Percentiles rank a stretch among this genome's conserved stretches.
phyloP scores from a whole-genome alignment of 805 yeast species.

The Cyberlindnera maritima region DNA sequence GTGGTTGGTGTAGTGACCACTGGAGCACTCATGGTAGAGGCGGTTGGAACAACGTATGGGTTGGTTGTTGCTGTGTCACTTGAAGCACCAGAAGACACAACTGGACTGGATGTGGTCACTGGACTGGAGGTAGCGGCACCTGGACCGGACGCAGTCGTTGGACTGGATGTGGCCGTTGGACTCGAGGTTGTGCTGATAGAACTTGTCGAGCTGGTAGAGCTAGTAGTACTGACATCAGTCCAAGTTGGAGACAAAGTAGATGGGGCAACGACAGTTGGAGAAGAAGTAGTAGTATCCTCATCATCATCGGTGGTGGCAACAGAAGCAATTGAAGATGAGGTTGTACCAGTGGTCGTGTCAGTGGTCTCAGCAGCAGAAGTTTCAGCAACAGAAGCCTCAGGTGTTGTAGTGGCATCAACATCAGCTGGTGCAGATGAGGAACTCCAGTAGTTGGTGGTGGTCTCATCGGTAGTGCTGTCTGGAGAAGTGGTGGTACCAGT shows the following conservation, averaged over 20 bases:
- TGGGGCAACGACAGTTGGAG: conserved; percentile 3
- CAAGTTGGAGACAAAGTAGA: conserved; percentile 5
- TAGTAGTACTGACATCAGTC: neutral
- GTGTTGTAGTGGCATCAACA: conserved; percentile 2
- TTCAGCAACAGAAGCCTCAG: neutral
- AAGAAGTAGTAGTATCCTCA: conserved; percentile 1
- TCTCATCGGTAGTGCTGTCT: neutral
- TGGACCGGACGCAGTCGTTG: no score
- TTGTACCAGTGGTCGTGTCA: conserved; percentile 1
- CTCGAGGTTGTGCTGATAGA: no score
- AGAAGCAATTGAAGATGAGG: neutral
- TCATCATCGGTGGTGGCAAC: conserved; percentile 4
- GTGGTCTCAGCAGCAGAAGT: neutral
- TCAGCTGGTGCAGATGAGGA: neutral
- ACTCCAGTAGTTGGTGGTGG: neutral
- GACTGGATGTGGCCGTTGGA: no score
- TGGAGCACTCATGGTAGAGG: conserved; percentile 10
- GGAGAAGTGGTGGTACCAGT: neutral
- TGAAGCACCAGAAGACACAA: neutral
- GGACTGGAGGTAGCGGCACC: no score
- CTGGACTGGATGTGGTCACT: neutral
- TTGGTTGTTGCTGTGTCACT: conserved; percentile 7
- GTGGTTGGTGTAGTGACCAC: conserved; percentile 1
- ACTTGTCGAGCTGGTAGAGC: no score
- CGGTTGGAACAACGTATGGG: conserved; percentile 12